Evolutionary conservation across 164 flowering plant species (phyloP).

Genomic region (Umbilicus rupestris): DNA sequence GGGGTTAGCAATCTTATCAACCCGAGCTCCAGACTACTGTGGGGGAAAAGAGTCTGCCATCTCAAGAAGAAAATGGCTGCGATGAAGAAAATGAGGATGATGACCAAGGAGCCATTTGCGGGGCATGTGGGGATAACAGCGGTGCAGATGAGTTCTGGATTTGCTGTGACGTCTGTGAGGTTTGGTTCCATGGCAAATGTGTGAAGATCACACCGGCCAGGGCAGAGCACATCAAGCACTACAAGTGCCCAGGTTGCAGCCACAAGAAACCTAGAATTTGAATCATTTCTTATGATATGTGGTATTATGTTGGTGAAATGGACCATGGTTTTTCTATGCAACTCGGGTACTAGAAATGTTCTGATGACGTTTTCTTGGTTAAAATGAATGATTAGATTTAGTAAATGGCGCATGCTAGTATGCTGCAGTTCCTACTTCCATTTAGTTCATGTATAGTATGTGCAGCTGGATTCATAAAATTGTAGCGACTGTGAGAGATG

Average conservation of each 20-base stretch:
- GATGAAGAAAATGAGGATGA: constrained; percentile 7
- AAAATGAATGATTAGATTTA: no score
- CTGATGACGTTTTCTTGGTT: background rate
- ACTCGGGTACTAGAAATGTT: background rate
- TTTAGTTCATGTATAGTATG: no score
- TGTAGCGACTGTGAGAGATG: no score
- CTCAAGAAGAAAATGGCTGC: background rate
- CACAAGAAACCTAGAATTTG: constrained; percentile 32
- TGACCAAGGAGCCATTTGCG: constrained; percentile 4
- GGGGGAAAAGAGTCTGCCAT: background rate
- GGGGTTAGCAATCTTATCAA: background rate
- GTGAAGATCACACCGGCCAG: constrained; percentile 73
- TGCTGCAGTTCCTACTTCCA: no score
- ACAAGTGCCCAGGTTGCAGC: constrained; percentile 78
- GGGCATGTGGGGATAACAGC: constrained; percentile 1
- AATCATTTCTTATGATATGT: background rate
- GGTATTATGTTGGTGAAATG: background rate
- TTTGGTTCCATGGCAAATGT: constrained; percentile 82
- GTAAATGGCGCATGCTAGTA: no score
- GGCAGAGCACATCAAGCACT: constrained; percentile 82
- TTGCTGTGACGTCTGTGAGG: constrained; percentile 74
- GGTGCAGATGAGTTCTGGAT: no score
- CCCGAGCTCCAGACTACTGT: background rate
- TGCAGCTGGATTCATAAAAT: no score
- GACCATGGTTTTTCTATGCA: background rate